phyloP scores from a whole-genome alignment of 2,329 filamentous ascomycete species.

The Talaromyces sp. region DNA sequence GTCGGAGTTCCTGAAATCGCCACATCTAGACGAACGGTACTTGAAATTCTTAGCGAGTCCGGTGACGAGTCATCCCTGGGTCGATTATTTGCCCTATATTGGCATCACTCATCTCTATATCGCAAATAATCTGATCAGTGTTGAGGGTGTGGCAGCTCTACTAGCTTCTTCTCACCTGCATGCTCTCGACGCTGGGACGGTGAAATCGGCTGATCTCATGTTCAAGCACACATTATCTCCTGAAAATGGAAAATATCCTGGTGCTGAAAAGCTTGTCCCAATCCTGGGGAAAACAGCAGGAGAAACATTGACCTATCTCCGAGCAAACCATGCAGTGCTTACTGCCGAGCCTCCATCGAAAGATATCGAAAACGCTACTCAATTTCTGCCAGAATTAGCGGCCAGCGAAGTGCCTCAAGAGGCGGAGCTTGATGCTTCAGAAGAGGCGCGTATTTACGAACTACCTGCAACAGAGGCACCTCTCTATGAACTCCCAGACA shows the following conservation, averaged over 20 bases:
- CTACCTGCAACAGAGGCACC: conserved; percentile 32
- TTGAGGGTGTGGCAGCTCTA: conserved; percentile 58
- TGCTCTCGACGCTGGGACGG: conserved; percentile 58
- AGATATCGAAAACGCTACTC: conserved; percentile 29
- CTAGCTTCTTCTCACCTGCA: conserved; percentile 56
- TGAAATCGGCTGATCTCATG: conserved; percentile 41
- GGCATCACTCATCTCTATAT: conserved; percentile 65
- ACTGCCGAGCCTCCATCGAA: conserved; percentile 48
- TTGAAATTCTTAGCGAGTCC: conserved; percentile 51
- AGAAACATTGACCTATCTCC: conserved; percentile 55
- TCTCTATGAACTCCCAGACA: conserved; percentile 45
- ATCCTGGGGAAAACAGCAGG: conserved; percentile 51
- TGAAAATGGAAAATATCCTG: conserved; percentile 41
- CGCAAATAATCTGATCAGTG: conserved; percentile 57
- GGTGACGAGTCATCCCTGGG: conserved; percentile 56
- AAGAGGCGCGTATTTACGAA: conserved; percentile 36
- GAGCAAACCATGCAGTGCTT: conserved; percentile 58
- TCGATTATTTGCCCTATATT: conserved; percentile 57
- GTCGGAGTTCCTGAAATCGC: conserved; percentile 30
- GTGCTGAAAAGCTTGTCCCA: conserved; percentile 58
- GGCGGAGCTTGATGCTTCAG: conserved; percentile 33
- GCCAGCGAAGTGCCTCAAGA: conserved; percentile 30
- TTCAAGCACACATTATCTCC: conserved; percentile 16
- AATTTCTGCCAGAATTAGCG: conserved; percentile 37
- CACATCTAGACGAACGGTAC: conserved; percentile 51